Base-by-base conservation (phyloP, 257 asterid genomes). In the Haberlea rhodopensis region DNA sequence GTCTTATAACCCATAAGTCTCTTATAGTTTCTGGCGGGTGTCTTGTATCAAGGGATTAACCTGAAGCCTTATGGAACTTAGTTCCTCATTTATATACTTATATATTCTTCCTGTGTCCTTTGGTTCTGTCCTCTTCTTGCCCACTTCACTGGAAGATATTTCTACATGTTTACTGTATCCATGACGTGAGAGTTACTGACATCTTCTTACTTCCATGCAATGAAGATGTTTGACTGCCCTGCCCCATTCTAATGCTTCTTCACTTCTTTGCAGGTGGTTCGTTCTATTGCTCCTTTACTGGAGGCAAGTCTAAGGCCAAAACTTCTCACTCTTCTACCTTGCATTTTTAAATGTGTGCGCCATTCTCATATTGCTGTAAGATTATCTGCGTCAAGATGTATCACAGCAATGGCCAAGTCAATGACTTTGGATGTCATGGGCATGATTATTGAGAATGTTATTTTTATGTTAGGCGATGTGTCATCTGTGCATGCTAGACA, bases 401-500 rank as follows among this genome's bases (percentile, higher is more conserved):
- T 94, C 56, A 90, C 95, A 27, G 84, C 97, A 53, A 79, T 94
- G 88, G 97, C 99, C 60, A 90, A 84, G 78, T 87, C 97, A 63
- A 90, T 94, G 99, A 66, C 95, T 23, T 58, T 80, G 79, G 89
- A 90, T 75, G 94, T 94, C 63, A 94, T 94, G 99, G 90, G 85
- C 46, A 67, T 84, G 22, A 82, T 94, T 62, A 83, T 94, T 70
- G 96, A 84, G 79, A 87, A 83, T 75, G 96, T 83, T 62, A 83
- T 94, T 61, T 97, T 97, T 29, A 86, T 94, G 99, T 73, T 94
- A 71, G 91, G 99, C 66, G 97, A 94, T 59, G 73, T 81, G 88
- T 56, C 87, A 57, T 94, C 95, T 57, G 87, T 90, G 65, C 95
- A 85, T 80, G 88, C 96, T 60, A 90, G 97, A 79, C 97, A 94